A percentile compares a stretch with the other conserved stretches of the same genome.
These are phyloP conservation scores for Bolboschoenoplectus hybrid DNA, from an alignment of 202 grass and related monocot species.

Conservation along the genomic window DNA sequence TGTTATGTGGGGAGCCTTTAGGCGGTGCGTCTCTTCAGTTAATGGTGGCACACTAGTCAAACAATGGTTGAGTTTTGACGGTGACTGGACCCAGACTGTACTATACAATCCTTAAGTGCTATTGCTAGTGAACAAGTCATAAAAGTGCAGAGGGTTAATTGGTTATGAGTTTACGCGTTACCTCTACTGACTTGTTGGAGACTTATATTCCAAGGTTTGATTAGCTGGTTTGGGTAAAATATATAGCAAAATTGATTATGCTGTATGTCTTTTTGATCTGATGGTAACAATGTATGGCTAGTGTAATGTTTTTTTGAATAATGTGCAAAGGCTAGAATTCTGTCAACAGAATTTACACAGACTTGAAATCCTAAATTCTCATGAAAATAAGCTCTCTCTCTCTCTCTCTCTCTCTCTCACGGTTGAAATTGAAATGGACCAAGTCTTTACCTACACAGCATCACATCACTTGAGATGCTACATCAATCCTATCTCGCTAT, in stretches of 20 bases:
- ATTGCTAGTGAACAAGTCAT: not conserved
- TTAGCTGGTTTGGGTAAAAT: not conserved
- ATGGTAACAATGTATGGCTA: not conserved
- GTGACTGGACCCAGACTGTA: not conserved
- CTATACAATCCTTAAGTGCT: too few species aligned
- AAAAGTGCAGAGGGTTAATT: not conserved
- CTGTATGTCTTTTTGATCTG: not conserved
- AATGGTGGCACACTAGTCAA: not conserved
- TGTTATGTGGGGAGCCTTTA: conserved; percentile 1
- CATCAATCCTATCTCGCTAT: not conserved
- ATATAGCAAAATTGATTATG: not conserved
- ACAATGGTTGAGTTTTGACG: not conserved
- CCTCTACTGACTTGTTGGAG: not conserved
- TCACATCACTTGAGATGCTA: not conserved
- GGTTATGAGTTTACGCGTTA: not conserved
- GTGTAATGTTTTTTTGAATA: not conserved
- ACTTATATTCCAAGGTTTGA: not conserved
- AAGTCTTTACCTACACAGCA: conserved; percentile 1
- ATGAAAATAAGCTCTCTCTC: not conserved
- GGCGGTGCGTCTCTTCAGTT: conserved; percentile 4
- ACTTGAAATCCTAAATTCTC: not conserved
- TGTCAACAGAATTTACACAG: not conserved
- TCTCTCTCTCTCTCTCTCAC: not conserved
- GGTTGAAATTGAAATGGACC: not conserved
- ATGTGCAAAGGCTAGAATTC: not conserved